phyloP scores from a whole-genome alignment of 2,329 filamentous ascomycete genomes.

The Exutisphaerella laricina region DNA sequence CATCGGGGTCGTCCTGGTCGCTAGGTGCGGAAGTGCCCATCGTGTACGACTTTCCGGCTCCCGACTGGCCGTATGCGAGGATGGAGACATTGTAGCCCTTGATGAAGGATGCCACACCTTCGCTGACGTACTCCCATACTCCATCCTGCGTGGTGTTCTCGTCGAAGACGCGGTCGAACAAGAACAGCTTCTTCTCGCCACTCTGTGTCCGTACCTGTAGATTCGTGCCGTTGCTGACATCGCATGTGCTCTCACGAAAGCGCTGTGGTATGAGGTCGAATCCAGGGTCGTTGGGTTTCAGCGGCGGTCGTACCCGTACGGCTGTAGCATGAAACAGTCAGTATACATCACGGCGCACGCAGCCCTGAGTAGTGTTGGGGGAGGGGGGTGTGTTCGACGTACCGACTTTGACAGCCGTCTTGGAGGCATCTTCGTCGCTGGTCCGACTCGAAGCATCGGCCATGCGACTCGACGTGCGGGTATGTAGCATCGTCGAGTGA shows the following conservation, averaged over 20 bases:
- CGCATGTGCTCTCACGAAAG: constrained; percentile 88
- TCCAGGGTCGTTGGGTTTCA: constrained; percentile 78
- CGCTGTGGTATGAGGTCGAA: constrained; percentile 93
- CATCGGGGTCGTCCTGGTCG: constrained; percentile 45
- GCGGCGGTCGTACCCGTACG: constrained; percentile 84
- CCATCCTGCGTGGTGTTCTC: constrained; percentile 80
- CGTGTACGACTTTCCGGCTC: constrained; percentile 95
- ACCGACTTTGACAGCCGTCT: constrained; percentile 24
- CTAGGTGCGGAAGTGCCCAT: constrained; percentile 90
- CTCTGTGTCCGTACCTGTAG: constrained; percentile 85
- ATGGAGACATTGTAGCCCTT: constrained; percentile 99
- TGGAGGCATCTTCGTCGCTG: constrained; percentile 20
- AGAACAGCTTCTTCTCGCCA: constrained; percentile 79
- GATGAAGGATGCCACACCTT: constrained; percentile 83
- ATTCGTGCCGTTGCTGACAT: constrained; percentile 78
- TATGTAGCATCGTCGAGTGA: constrained; percentile 10
- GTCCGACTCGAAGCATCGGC: constrained; percentile 15
- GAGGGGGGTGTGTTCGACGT: no score
- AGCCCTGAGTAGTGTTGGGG: neutral
- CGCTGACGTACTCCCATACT: constrained; percentile 87
- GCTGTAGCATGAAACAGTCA: constrained; percentile 48
- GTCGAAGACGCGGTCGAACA: constrained; percentile 92
- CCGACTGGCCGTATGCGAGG: constrained; percentile 93
- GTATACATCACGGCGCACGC: constrained; percentile 1
- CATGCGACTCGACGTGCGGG: constrained; percentile 18